These are phyloP conservation scores for Phaeosphaeriaceae sp. DNA, from an alignment of 2,329 filamentous ascomycete genomes.

Conservation along the genomic window DNA sequence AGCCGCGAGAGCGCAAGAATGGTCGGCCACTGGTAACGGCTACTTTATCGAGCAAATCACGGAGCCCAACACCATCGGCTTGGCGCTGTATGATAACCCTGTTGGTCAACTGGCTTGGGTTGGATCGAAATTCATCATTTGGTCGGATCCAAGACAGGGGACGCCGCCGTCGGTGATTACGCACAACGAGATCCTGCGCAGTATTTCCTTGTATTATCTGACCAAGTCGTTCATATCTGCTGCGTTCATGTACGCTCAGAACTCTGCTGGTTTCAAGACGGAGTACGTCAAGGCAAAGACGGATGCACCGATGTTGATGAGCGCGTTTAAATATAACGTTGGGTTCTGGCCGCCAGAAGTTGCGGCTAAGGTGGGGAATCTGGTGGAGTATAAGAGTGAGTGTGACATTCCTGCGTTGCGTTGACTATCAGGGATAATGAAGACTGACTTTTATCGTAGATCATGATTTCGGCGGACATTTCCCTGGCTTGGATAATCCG, in stretches of 20 bases:
- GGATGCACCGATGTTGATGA: not conserved
- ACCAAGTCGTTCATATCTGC: not conserved
- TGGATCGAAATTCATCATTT: not conserved
- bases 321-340: not conserved
- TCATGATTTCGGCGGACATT: not conserved
- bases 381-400: not conserved
- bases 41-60: not conserved
- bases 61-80: not conserved
- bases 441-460: not conserved
- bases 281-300: not conserved
- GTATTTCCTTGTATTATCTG: not conserved
- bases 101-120: not conserved
- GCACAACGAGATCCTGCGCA: not conserved
- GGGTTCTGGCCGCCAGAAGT: not conserved
- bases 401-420: not conserved
- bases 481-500: not conserved
- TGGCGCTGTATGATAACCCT: not conserved
- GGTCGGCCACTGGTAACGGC: not conserved
- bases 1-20: not conserved
- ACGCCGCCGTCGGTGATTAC: not conserved
- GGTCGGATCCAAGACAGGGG: not conserved
- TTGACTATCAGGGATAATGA: not conserved
- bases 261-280: not conserved
- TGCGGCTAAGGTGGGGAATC: not conserved
- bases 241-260: not conserved